Evolutionary conservation across 2,329 filamentous ascomycete genomes (phyloP).

Genomic region (Cytospora schulzeri): DNA sequence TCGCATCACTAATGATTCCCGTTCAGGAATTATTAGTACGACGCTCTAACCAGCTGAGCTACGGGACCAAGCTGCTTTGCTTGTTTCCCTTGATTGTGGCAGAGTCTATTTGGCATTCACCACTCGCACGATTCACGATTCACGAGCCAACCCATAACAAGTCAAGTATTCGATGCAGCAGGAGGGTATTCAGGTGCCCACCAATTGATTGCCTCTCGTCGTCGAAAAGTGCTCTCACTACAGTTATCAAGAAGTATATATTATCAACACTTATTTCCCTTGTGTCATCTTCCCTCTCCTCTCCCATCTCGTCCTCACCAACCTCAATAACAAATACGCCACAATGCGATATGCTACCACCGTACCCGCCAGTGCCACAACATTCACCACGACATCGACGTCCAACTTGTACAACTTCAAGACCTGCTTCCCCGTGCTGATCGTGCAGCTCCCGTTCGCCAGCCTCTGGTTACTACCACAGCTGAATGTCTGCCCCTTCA

Average conservation of each 20-base stretch:
- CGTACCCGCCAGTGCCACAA: conserved; percentile 64
- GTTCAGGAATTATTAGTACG: conserved; percentile 17
- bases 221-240: too few species aligned
- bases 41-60: conserved; percentile 19
- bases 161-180: too few species aligned
- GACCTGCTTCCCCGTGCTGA: conserved; percentile 67
- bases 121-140: too few species aligned
- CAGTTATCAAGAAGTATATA: not conserved
- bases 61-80: conserved; percentile 9
- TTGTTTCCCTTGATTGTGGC: not conserved
- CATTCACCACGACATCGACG: conserved; percentile 60
- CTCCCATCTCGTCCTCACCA: conserved; percentile 56
- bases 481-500: conserved; percentile 63
- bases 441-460: conserved; percentile 62
- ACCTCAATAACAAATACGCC: conserved; percentile 60
- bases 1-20: conserved; percentile 18
- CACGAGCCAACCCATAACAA: too few species aligned
- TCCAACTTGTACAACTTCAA: conserved; percentile 68
- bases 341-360: conserved; percentile 67
- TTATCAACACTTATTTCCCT: not conserved
- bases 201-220: too few species aligned
- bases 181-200: too few species aligned
- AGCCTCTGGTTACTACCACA: conserved; percentile 64
- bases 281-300: conserved; percentile 27
- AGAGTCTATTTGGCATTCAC: not conserved